phyloP scores from a whole-genome alignment of 495 filamentous ascomycete species.

The Cudoniella acicularis region DNA sequence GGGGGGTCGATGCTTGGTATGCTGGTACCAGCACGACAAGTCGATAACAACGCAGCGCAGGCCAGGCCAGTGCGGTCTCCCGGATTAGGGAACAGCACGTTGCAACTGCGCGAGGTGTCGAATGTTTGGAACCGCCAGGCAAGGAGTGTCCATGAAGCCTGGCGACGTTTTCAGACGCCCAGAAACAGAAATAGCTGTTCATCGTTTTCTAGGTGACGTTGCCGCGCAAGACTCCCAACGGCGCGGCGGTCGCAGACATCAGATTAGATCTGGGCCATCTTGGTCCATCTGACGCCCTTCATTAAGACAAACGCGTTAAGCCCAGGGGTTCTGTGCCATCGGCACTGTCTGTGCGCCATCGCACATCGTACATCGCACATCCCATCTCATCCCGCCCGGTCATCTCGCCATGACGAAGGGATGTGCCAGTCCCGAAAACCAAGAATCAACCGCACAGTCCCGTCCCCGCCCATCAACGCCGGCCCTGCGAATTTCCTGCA shows the following conservation, averaged over 20 bases:
- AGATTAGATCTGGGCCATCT: constrained; percentile 5
- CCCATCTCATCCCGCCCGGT: constrained; percentile 3
- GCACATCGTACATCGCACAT: too few relatives aligned
- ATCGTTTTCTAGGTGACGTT: neutral
- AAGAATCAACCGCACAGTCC: neutral
- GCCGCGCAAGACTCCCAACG: neutral
- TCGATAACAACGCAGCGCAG: too few relatives aligned
- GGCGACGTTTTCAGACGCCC: neutral
- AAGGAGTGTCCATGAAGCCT: neutral
- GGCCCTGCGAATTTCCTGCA: neutral
- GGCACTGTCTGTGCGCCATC: constrained; percentile 8
- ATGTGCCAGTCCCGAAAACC: constrained; percentile 14
- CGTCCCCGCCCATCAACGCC: neutral
- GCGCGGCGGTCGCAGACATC: neutral
- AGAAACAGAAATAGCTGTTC: neutral
- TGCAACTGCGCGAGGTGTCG: too few relatives aligned
- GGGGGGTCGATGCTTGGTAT: constrained; percentile 11
- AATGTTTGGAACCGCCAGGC: neutral
- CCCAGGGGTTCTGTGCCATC: constrained; percentile 1
- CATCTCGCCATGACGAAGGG: constrained; percentile 5
- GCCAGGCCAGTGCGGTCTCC: too few relatives aligned
- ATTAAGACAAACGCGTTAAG: neutral
- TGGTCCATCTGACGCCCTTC: neutral
- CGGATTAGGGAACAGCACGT: too few relatives aligned
- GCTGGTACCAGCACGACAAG: neutral